Evolutionary conservation across 371 early-diverging fungal species (phyloP).

Genomic region (Saksenaea vasiformis): DNA sequence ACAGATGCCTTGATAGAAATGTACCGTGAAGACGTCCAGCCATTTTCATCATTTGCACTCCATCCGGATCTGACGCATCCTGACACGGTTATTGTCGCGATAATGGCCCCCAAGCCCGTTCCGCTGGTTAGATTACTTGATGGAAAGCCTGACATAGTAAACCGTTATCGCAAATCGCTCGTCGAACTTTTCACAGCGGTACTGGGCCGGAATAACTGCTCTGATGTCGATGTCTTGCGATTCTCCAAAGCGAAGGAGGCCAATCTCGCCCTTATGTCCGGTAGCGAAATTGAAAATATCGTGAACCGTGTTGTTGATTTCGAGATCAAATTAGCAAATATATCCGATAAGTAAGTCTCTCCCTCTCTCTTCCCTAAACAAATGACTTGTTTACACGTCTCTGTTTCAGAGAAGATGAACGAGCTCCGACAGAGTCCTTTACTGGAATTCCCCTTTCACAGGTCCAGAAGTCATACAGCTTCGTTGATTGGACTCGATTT

Average conservation of each 20-base stretch:
- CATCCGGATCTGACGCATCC: constrained; percentile 52
- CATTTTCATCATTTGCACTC: constrained; percentile 33
- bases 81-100: constrained; percentile 27
- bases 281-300: constrained; percentile 16
- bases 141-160: constrained; percentile 28
- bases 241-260: constrained; percentile 1
- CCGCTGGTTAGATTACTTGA: constrained; percentile 63
- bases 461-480: constrained; percentile 28
- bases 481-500: constrained; percentile 25
- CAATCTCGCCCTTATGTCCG: constrained; percentile 9
- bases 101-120: constrained; percentile 42
- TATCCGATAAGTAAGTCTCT: constrained; percentile 18
- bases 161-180: constrained; percentile 39
- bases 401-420: constrained; percentile 47
- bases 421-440: constrained; percentile 48
- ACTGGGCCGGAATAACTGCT: constrained; percentile 8
- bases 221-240: not conserved
- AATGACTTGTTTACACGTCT: not conserved
- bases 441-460: constrained; percentile 45
- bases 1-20: constrained; percentile 11
- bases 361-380: not conserved
- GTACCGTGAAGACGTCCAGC: constrained; percentile 11
- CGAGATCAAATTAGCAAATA: constrained; percentile 50
- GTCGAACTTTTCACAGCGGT: constrained; percentile 17
- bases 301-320: constrained; percentile 48